Evolutionary conservation across 225 moss, liverwort and hornwort species (phyloP), one percentile per base, ranked within the genome.

Genomic region (Pseudoscleropodium purum): DNA sequence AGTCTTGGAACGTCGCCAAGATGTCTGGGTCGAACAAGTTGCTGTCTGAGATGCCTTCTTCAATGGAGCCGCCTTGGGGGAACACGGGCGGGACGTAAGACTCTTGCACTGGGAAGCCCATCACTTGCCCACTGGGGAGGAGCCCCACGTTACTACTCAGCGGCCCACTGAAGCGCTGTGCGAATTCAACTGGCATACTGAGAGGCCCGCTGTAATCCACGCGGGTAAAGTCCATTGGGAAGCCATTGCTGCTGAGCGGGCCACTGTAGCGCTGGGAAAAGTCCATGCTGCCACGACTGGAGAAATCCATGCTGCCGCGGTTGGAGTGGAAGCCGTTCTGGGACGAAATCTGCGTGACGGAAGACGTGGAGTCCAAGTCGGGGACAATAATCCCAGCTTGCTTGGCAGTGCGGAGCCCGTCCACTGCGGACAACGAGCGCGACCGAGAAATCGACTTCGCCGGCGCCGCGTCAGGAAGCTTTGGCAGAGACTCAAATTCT

Each of bases 1-100:
- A 85, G 68, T 91, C 93, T 36, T 91, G 94, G 47, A 95, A 95
- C 12, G 95, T 94, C 37, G 95, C 95, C 26, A 95, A 60, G 26
- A 95, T 92, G 37, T 92, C 94, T 0, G 95, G 95, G 11, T 95
- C 95, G 41, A 95, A 94, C 41, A 94, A 85, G 79, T 91, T 91
- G 83, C 91, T 93, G n/a, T 92, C 93, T 4, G 72, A 56, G 37
- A 81, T 77, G 11, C 51, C 90, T 33, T 79, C 91, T 3, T 70
- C 93, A 29, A 73, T 89, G 6, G 91, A 88, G 17, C 66, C 82
- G 15, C 85, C 87, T 8, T 34, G 79, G 18, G 92, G 88, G 33
- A 92, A 92, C 27, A 88, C 57, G 36, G 93, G 87, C 39, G 89
- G 79, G 15, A 88, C 89, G 17, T 91, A 83, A 3, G 90, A 81